Conservation (phyloP, 192 early-diverging fungal genomes). For the Chytriomyces confervae region DNA sequence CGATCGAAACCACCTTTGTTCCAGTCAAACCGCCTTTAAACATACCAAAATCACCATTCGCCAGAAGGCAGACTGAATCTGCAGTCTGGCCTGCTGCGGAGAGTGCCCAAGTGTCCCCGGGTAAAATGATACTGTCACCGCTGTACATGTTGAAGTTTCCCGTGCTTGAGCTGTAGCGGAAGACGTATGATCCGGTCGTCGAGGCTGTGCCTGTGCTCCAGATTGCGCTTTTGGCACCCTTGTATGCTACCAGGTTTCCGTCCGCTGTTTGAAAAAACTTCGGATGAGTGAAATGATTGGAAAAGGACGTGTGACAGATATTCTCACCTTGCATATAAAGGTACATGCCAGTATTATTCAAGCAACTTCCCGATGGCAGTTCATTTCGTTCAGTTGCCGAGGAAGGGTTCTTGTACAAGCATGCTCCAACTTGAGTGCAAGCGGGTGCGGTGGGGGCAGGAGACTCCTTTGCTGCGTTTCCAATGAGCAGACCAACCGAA, state of each 20-base stretch:
- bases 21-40: background rate
- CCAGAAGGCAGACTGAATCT: background rate
- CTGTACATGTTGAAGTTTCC: background rate
- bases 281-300: too few species aligned
- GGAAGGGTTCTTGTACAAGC: too few species aligned
- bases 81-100: background rate
- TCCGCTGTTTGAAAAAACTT: background rate
- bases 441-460: too few species aligned
- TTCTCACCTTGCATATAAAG: too few species aligned
- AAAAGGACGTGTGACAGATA: too few species aligned
- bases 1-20: background rate
- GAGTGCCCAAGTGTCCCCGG: background rate
- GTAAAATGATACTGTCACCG: background rate
- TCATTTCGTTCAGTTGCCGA: too few species aligned
- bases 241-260: constrained; percentile 1
- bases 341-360: too few species aligned
- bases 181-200: background rate
- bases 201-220: background rate
- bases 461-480: too few species aligned
- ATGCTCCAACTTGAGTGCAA: too few species aligned
- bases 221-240: background rate
- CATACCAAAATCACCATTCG: background rate
- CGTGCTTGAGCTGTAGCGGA: background rate
- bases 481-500: too few species aligned
- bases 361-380: too few species aligned